Percentiles rank a stretch among this genome's conserved stretches.
Evolutionary conservation across 345 rosid species (phyloP).

Genomic region (Passiflora organensis): DNA sequence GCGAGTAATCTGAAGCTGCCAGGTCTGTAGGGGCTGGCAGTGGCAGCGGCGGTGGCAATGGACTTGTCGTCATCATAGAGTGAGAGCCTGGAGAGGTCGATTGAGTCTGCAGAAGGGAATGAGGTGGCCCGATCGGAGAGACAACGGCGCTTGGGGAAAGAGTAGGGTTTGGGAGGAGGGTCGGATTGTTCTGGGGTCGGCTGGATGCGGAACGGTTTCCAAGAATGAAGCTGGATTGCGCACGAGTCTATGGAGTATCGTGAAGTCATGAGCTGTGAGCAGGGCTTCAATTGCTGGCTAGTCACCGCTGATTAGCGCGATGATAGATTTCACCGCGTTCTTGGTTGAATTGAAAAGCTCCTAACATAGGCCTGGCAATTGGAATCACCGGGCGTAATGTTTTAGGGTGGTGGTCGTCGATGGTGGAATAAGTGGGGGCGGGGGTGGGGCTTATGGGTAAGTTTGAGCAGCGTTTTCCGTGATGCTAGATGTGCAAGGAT

Average conservation of each 20-base stretch:
- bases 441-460: no score
- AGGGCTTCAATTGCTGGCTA: constrained; percentile 9
- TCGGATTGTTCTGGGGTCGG: neutral
- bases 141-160: constrained; percentile 70
- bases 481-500: no score
- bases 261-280: constrained; percentile 52
- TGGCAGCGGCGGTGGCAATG: constrained; percentile 18
- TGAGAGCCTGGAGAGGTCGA: constrained; percentile 69
- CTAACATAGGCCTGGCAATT: no score
- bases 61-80: constrained; percentile 63
- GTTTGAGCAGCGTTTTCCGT: no score
- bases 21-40: constrained; percentile 19
- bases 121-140: constrained; percentile 94
- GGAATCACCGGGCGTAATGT: no score
- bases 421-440: no score
- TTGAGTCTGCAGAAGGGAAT: constrained; percentile 44
- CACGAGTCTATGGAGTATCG: constrained; percentile 74
- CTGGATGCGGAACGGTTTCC: constrained; percentile 60
- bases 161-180: constrained; percentile 30
- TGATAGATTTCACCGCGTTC: no score
- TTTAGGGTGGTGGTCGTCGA: no score
- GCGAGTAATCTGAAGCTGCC: constrained; percentile 45
- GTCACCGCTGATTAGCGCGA: no score
- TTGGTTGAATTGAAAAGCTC: no score
- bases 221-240: constrained; percentile 74